A percentile compares a stretch with the other conserved stretches of the same genome.
These are phyloP conservation scores for Mentha longifolia DNA, from an alignment of 257 asterid genomes.

Conservation along the genomic window DNA sequence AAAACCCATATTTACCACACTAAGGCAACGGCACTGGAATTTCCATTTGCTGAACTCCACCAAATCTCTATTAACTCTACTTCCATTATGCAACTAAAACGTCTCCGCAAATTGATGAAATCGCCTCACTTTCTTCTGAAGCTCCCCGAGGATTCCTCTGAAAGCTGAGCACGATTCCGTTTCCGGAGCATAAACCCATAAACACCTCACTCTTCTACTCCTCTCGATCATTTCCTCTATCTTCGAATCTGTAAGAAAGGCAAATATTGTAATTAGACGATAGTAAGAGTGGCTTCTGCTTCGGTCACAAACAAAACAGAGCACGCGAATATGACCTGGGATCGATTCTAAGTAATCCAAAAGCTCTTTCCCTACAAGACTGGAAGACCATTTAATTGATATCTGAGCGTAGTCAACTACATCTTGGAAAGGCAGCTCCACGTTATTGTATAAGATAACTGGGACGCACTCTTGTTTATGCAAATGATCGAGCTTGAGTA, in stretches of 20 bases:
- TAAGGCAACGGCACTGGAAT: slow-evolving; percentile 84
- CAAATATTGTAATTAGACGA: slow-evolving; percentile 1
- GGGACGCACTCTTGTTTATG: slow-evolving; percentile 92
- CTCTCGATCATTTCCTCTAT: slow-evolving; percentile 75
- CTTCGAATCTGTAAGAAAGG: slow-evolving; percentile 54
- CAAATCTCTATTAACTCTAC: slow-evolving; percentile 70
- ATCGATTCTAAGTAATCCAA: slow-evolving; percentile 84
- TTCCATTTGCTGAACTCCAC: slow-evolving; percentile 80
- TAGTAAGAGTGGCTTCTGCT: background rate
- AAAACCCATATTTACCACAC: background rate
- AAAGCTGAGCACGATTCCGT: slow-evolving; percentile 87
- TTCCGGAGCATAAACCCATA: slow-evolving; percentile 78
- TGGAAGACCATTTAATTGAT: slow-evolving; percentile 94
- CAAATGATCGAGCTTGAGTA: slow-evolving; percentile 27
- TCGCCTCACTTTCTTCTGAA: slow-evolving; percentile 86
- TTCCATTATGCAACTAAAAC: slow-evolving; percentile 91
- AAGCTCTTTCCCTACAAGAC: slow-evolving; percentile 67
- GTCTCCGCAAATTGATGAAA: slow-evolving; percentile 91
- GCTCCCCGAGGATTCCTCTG: slow-evolving; percentile 79
- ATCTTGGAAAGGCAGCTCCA: slow-evolving; percentile 85
- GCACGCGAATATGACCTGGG: slow-evolving; percentile 57
- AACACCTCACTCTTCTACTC: slow-evolving; percentile 79
- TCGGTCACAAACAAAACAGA: background rate
- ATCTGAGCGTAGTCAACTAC: slow-evolving; percentile 72
- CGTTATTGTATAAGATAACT: slow-evolving; percentile 86